These are phyloP conservation scores for Yamadazyma conglobata DNA, from an alignment of 1,139 yeast species.

Conservation along the genomic window DNA sequence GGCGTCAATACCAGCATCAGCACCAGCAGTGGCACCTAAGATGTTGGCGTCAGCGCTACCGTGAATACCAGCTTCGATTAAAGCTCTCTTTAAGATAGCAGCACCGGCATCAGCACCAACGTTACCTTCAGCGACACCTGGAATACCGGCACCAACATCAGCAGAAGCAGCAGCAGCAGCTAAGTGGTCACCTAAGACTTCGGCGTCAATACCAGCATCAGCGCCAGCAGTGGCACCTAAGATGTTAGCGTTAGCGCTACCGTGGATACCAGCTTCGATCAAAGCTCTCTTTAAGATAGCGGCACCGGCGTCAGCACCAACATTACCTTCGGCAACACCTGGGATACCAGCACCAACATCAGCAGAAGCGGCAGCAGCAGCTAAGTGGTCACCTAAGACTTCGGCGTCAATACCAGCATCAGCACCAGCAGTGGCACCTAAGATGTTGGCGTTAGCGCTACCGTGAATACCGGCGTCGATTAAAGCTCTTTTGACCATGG, in stretches of 20 bases:
- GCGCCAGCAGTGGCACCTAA: conserved; percentile 10
- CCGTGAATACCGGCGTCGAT: conserved; percentile 13
- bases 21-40: conserved; percentile 13
- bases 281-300: conserved; percentile 11
- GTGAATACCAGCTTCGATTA: conserved; percentile 6
- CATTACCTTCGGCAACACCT: conserved; percentile 10
- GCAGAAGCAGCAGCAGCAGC: conserved; percentile 9
- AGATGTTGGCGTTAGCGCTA: conserved; percentile 11
- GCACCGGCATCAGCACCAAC: conserved; percentile 10
- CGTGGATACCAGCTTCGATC: conserved; percentile 14
- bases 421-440: conserved; percentile 10
- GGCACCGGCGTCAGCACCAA: conserved; percentile 9
- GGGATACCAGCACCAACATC: conserved; percentile 10
- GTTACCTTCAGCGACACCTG: conserved; percentile 10
- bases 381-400: conserved; percentile 12
- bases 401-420: conserved; percentile 8
- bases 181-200: conserved; percentile 11
- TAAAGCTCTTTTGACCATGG: conserved; percentile 15
- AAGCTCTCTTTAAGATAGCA: conserved; percentile 10
- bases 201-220: conserved; percentile 10
- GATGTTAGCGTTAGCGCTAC: conserved; percentile 11
- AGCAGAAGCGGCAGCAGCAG: conserved; percentile 10
- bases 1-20: conserved; percentile 9
- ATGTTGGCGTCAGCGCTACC: conserved; percentile 7
- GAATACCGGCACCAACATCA: conserved; percentile 3